Evolutionary conservation across 352 stramenopile genomes (phyloP).

Genomic region (Pythium angustatum): DNA sequence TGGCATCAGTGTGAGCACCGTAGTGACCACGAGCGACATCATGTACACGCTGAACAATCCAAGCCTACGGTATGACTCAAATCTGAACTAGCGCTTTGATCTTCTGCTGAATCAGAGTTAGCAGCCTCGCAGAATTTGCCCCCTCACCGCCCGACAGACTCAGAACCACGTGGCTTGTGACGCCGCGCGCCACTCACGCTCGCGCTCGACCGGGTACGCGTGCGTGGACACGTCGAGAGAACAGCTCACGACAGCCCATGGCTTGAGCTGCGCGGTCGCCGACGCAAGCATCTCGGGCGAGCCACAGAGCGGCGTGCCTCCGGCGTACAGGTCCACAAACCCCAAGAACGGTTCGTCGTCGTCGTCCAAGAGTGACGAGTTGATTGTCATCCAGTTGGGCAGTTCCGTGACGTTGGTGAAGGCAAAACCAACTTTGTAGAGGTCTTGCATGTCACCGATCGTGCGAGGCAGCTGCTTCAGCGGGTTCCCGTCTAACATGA

Average conservation of each 20-base stretch:
- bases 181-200: slow-evolving; percentile 14
- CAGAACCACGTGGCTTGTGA: neutral
- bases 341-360: slow-evolving; percentile 6
- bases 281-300: neutral
- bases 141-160: too few relatives aligned
- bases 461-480: neutral
- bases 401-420: slow-evolving; percentile 4
- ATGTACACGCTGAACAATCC: neutral
- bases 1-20: too few relatives aligned
- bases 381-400: neutral
- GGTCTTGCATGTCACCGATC: slow-evolving; percentile 1
- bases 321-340: neutral
- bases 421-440: slow-evolving; percentile 4
- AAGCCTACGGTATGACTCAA: too few relatives aligned
- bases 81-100: too few relatives aligned
- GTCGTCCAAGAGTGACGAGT: neutral
- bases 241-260: slow-evolving; percentile 7
- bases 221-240: neutral
- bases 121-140: too few relatives aligned
- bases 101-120: too few relatives aligned
- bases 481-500: slow-evolving; percentile 18
- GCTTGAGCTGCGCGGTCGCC: neutral
- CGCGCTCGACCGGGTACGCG: slow-evolving; percentile 20
- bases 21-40: too few relatives aligned
- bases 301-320: slow-evolving; percentile 15